Evolutionary conservation across 805 yeast genomes (phyloP), one percentile per base, ranked within the genome.

Genomic region (Pichia thaimueangensis): DNA sequence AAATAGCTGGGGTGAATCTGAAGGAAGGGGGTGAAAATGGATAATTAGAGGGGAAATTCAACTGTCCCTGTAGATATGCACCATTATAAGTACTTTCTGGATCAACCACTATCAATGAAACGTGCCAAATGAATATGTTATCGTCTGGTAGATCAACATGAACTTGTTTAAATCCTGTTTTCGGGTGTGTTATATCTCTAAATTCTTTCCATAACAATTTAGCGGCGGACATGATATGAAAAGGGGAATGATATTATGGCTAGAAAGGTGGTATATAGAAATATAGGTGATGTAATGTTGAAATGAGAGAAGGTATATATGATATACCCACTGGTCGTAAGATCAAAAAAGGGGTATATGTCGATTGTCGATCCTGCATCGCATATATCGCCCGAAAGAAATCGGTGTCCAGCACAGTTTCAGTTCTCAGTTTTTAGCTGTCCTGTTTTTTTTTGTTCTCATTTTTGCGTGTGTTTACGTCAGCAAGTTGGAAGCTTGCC

Each of bases 1-100:
- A 91, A 53, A 91, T 86, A 33, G 96, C 85, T 13, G 97, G 96
- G 3, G 95, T 84, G 69, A 91, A 91, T 54, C 95, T 74, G 68
- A 89, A 93, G 32, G 82, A 79, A 33, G 97, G 98, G 20, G 98
- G 98, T 15, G 86, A 70, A 60, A 76, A 93, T 4, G 97, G 98
- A 64, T 82, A 91, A 62, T 89, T 96, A 20, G 73, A 64, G 3
- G 97, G 97, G 66, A 91, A 91, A 55, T 82, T 77, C 86, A 91
- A 83, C 60, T 86, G 91, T 15, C 96, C 96, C 58, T 82, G 85
- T 66, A 93, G 83, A 63, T 86, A 91, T 16, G 97, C 97, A 30
- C 97, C 97, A 59, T 89, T 86, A 64, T 86, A 93, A 50, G 83
- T 80, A 16, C 95, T 85, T 49, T 88, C 96, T 55, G 85, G 84